phyloP scores from a whole-genome alignment of 2,329 filamentous ascomycete species.

The Dendrostoma leiphaemia region DNA sequence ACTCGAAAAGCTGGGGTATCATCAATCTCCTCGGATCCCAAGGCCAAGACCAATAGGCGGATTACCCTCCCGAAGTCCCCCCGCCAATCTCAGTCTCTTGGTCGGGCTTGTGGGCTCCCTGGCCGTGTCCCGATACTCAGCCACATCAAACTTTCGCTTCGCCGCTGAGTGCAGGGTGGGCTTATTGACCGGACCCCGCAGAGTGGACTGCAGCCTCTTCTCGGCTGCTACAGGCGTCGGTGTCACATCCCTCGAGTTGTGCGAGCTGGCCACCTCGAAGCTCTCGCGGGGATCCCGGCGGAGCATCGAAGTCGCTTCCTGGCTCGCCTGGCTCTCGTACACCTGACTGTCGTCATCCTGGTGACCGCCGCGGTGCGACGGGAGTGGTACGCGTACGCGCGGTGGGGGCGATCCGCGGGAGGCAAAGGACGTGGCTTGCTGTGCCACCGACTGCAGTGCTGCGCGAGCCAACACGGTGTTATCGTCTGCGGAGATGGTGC shows the following conservation, averaged over 20 bases:
- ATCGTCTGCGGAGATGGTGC: constrained; percentile 74
- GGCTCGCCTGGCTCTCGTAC: constrained; percentile 73
- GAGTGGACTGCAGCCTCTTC: constrained; percentile 49
- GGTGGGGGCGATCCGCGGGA: constrained; percentile 23
- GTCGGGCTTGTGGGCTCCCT: constrained; percentile 43
- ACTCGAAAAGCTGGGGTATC: constrained; percentile 10
- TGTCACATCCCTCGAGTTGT: constrained; percentile 41
- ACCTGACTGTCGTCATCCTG: constrained; percentile 56
- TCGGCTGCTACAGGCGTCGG: constrained; percentile 43
- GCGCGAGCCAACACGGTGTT: constrained; percentile 57
- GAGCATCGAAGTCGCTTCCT: constrained; percentile 72
- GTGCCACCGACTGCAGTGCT: constrained; percentile 51
- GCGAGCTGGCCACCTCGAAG: constrained; percentile 47
- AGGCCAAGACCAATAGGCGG: constrained; percentile 42
- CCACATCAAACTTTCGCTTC: constrained; percentile 47
- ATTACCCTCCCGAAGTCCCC: constrained; percentile 35
- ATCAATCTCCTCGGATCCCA: constrained; percentile 39
- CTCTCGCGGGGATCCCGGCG: constrained; percentile 56
- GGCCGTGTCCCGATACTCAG: constrained; percentile 27
- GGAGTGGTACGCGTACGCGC: constrained; percentile 10
- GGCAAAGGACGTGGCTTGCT: constrained; percentile 24
- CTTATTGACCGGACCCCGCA: constrained; percentile 45
- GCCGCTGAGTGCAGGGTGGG: constrained; percentile 33
- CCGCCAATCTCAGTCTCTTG: constrained; percentile 49
- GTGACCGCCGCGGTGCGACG: constrained; percentile 19